These are phyloP conservation scores for Elsinoe australis DNA, from an alignment of 2,329 filamentous ascomycete genomes.

Conservation along the genomic window DNA sequence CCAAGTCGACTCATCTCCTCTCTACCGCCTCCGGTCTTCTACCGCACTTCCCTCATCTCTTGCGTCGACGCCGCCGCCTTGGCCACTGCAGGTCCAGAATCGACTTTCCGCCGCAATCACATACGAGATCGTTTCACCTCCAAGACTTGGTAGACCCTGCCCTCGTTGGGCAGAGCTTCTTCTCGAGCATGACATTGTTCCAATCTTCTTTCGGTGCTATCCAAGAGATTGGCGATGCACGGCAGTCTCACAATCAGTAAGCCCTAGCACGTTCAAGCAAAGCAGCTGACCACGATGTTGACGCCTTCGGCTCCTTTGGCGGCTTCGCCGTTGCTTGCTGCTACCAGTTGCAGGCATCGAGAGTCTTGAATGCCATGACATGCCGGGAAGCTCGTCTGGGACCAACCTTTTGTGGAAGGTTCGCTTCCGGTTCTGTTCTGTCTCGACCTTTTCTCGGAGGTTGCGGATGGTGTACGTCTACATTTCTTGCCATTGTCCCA, in stretches of 20 bases:
- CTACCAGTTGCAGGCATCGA: neutral
- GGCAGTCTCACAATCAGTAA: neutral
- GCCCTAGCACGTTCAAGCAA: neutral
- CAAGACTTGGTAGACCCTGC: slow-evolving; percentile 7
- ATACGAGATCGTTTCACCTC: slow-evolving; percentile 1
- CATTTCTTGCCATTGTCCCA: neutral
- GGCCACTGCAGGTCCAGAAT: slow-evolving; percentile 8
- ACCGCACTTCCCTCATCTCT: slow-evolving; percentile 1
- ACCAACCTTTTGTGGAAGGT: neutral
- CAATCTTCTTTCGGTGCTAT: neutral
- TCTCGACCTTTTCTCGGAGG: slow-evolving; percentile 5
- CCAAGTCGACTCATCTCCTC: no score
- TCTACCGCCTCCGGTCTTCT: no score
- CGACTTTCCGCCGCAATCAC: neutral
- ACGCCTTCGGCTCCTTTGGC: neutral
- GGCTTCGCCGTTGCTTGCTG: slow-evolving; percentile 8
- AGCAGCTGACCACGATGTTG: slow-evolving; percentile 2
- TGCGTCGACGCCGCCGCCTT: slow-evolving; percentile 1
- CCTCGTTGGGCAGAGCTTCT: neutral
- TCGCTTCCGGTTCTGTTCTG: neutral
- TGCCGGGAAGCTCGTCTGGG: neutral
- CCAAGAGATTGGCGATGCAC: slow-evolving; percentile 9
- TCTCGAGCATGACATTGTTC: neutral
- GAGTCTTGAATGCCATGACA: neutral
- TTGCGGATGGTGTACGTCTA: neutral